A percentile compares a stretch with the other conserved stretches of the same genome.
phyloP scores from a whole-genome alignment of 805 yeast species.

The Candida endomychidarum region DNA sequence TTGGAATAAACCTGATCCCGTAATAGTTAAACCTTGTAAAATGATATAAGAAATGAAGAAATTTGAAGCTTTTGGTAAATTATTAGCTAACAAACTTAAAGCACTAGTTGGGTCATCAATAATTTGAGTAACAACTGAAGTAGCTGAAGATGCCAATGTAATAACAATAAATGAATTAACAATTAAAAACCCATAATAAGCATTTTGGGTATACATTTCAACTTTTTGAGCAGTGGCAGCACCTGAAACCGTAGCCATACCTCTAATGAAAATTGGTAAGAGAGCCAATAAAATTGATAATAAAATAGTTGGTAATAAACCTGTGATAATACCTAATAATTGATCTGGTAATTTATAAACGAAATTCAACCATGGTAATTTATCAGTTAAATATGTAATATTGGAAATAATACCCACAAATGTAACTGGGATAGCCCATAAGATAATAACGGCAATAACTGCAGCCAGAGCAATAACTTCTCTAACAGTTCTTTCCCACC shows the following conservation, averaged over 20 bases:
- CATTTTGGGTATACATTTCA: constrained; percentile 64
- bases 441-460: constrained; percentile 60
- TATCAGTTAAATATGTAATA: constrained; percentile 66
- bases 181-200: constrained; percentile 69
- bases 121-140: constrained; percentile 64
- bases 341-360: constrained; percentile 69
- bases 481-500: constrained; percentile 75
- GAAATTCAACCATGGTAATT: constrained; percentile 73
- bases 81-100: constrained; percentile 59
- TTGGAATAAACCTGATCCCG: constrained; percentile 68
- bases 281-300: constrained; percentile 82
- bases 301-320: constrained; percentile 79
- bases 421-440: constrained; percentile 98
- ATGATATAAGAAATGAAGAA: constrained; percentile 68
- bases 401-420: constrained; percentile 94
- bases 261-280: constrained; percentile 80
- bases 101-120: constrained; percentile 57
- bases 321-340: constrained; percentile 82
- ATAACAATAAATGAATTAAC: constrained; percentile 71
- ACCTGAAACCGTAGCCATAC: constrained; percentile 63
- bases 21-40: constrained; percentile 64
- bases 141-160: constrained; percentile 69
- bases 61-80: constrained; percentile 72
- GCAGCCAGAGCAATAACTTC: constrained; percentile 50
- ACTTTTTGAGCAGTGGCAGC: constrained; percentile 54